Evolutionary conservation across 2,329 filamentous ascomycete genomes (phyloP), one percentile per base, ranked within the genome.

Genomic region (Cercospora beticola): DNA sequence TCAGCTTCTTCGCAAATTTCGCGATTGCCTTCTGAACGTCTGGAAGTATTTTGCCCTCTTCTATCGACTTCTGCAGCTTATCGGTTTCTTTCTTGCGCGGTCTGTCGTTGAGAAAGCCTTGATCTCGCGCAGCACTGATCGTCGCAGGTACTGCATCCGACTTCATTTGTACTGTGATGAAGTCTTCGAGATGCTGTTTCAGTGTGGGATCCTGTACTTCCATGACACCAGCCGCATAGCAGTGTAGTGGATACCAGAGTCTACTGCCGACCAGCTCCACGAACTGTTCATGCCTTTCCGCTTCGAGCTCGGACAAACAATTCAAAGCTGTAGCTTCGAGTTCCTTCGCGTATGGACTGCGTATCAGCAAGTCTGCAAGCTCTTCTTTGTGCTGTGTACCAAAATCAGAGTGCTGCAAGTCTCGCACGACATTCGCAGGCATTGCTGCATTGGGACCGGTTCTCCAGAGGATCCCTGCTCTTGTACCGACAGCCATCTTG

Each of bases 1-100:
- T 74, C 10, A 75, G 72, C 63, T 77, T 78, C 16, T 72, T 71
- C 1, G 69, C 67, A 6, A 78, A 70, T 64, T 74, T 76, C 4
- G 71, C 60, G 5, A 74, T 67, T 5, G 73, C 69, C 3, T 73
- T 63, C 14, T 70, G 71, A 1, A 78, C 64, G 10, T 74, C 74
- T 14, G 70, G 30, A 14, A 78, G 66, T 2, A 64, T 73, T 36
- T 69, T 71, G 10, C 73, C 70, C 5, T 73, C 71, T 5, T 65
- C 62, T 1, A 70, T 64, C n/a, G 74, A 68, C 33, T 75, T 66
- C 12, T 67, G 67, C 58, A 78, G 73, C 60, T 76, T 77, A 26
- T 74, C 73, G 6, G 74, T 49, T 2, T 79, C 77, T 49, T 71
- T 73, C 18, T 64, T 64, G 2, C 71, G 65, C 18, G 67, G 57